phyloP scores from a whole-genome alignment of 129 eudicot genomes.

The Gnaphalium uliginosum region DNA sequence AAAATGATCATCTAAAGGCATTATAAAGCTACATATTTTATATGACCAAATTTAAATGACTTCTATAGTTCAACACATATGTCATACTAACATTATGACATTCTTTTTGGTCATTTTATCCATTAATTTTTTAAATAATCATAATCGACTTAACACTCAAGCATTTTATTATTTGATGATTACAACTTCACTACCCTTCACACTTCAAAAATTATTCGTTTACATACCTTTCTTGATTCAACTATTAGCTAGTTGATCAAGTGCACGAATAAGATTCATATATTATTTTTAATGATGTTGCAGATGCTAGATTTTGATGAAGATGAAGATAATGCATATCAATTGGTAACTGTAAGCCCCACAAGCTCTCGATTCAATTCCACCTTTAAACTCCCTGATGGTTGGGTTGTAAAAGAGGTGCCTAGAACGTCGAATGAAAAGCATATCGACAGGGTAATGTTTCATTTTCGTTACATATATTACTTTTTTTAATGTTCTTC shows the following conservation, averaged over 20 bases:
- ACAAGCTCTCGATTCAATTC: constrained; percentile 18
- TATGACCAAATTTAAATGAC: background rate
- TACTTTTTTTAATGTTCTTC: background rate
- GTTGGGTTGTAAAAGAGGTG: constrained; percentile 83
- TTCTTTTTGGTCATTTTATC: background rate
- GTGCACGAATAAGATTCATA: background rate
- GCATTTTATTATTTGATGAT: background rate
- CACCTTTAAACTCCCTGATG: constrained; percentile 64
- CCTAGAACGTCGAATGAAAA: constrained; percentile 40
- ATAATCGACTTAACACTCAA: background rate
- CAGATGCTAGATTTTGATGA: constrained; percentile 59
- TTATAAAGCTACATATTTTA: too few species aligned
- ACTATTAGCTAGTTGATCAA: background rate
- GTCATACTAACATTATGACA: background rate
- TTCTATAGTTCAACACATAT: background rate
- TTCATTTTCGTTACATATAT: background rate
- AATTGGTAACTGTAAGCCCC: constrained; percentile 43
- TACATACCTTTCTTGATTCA: background rate
- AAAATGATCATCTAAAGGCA: background rate
- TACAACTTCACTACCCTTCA: background rate
- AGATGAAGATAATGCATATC: constrained; percentile 32
- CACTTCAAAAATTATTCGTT: background rate
- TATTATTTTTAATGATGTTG: constrained; percentile 23
- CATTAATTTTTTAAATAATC: background rate
- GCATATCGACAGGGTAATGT: constrained; percentile 55